These are phyloP conservation scores for Aspergillus ochraceoroseus DNA, from an alignment of 2,329 filamentous ascomycete genomes.

Conservation along the genomic window DNA sequence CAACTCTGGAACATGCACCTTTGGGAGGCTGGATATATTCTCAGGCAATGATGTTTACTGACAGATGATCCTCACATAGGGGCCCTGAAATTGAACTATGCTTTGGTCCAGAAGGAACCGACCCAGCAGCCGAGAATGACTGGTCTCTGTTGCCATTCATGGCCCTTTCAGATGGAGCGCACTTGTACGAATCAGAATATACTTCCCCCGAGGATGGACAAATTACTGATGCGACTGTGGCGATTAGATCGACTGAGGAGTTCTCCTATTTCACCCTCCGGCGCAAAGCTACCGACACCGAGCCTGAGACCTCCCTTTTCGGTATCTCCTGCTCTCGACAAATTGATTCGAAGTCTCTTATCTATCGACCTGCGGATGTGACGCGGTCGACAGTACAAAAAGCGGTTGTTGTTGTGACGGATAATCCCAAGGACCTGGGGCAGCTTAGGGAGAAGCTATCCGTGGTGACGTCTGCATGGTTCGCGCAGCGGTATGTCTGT, in stretches of 20 bases:
- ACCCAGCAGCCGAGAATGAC: constrained; percentile 77
- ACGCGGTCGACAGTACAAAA: constrained; percentile 98
- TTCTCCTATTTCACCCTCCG: constrained; percentile 97
- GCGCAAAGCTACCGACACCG: constrained; percentile 44
- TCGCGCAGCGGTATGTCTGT: constrained; percentile 66
- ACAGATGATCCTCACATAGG: constrained; percentile 36
- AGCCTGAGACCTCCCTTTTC: constrained; percentile 75
- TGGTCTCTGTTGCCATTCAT: constrained; percentile 94
- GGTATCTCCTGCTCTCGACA: constrained; percentile 94
- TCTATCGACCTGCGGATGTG: constrained; percentile 77
- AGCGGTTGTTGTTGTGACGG: constrained; percentile 90
- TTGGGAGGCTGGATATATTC: background rate
- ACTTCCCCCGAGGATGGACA: background rate
- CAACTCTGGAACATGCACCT: background rate
- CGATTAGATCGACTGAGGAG: constrained; percentile 72
- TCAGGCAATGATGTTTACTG: background rate
- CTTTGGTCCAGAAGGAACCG: constrained; percentile 72
- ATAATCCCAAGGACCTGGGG: constrained; percentile 84
- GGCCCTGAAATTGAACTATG: constrained; percentile 92
- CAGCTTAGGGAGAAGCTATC: constrained; percentile 84
- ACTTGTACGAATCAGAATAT: constrained; percentile 60
- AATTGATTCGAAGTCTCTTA: constrained; percentile 71
- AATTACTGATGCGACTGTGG: constrained; percentile 12
- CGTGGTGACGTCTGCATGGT: constrained; percentile 92
- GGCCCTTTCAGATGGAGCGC: constrained; percentile 91